phyloP scores from a whole-genome alignment of 805 yeast genomes.

The Metschnikowia aberdeeniae region DNA sequence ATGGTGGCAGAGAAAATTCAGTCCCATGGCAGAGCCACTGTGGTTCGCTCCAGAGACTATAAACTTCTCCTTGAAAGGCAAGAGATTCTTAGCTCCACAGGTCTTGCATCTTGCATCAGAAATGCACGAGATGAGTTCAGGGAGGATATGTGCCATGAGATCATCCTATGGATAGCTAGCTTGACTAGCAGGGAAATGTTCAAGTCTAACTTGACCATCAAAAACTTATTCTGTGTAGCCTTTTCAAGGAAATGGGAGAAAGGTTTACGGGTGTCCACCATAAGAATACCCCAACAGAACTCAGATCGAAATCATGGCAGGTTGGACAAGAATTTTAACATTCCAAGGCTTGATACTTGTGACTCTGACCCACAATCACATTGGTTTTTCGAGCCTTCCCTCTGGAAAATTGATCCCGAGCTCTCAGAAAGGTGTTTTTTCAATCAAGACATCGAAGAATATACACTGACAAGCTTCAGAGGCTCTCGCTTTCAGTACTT shows the following conservation, averaged over 20 bases:
- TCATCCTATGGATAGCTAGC: conserved; percentile 61
- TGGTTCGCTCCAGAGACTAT: conserved; percentile 53
- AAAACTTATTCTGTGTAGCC: conserved; percentile 52
- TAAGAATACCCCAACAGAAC: conserved; percentile 1
- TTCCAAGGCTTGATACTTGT: conserved; percentile 30
- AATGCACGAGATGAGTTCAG: conserved; percentile 66
- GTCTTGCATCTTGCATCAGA: conserved; percentile 62
- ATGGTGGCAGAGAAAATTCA: conserved; percentile 70
- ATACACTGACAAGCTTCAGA: conserved; percentile 20
- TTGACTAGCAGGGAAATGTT: conserved; percentile 52
- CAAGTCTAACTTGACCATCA: conserved; percentile 43
- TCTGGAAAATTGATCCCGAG: conserved; percentile 46
- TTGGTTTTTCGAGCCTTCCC: conserved; percentile 38
- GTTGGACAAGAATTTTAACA: conserved; percentile 31
- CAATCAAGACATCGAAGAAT: conserved; percentile 28
- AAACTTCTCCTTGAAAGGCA: conserved; percentile 50
- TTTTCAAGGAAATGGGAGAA: conserved; percentile 59
- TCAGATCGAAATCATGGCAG: conserved; percentile 27
- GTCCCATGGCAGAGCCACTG: conserved; percentile 63
- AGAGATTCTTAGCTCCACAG: conserved; percentile 54
- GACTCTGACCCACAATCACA: conserved; percentile 17
- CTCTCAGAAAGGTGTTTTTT: conserved; percentile 48
- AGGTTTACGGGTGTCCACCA: conserved; percentile 35
- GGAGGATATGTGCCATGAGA: conserved; percentile 76
- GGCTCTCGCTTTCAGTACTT: conserved; percentile 60